Percentiles rank a stretch among this genome's conserved stretches.
Evolutionary conservation across 2,329 filamentous ascomycete species (phyloP).

Genomic region (Colletotrichum australisinense): DNA sequence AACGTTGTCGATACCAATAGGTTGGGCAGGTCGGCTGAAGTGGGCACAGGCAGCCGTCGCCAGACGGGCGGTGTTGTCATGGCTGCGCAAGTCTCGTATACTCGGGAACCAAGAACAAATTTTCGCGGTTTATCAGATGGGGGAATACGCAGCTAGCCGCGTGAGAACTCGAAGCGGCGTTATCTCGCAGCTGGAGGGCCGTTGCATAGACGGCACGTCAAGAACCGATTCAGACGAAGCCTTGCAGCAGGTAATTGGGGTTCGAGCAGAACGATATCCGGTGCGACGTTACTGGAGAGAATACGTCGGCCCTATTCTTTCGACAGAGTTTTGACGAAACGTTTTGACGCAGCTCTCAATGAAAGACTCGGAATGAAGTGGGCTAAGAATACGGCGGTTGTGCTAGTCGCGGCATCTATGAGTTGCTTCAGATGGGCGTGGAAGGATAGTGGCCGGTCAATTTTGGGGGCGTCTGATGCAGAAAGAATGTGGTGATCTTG

Average conservation of each 20-base stretch:
- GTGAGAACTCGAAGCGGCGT: background rate
- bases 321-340: background rate
- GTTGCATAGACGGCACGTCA: background rate
- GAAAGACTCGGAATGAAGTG: background rate
- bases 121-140: background rate
- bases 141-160: background rate
- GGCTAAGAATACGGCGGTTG: background rate
- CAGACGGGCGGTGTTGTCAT: slow-evolving; percentile 54
- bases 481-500: background rate
- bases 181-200: background rate
- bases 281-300: background rate
- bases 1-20: slow-evolving; percentile 73
- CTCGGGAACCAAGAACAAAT: background rate
- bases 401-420: background rate
- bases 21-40: slow-evolving; percentile 60
- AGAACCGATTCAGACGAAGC: background rate
- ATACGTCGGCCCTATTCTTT: background rate
- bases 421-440: background rate
- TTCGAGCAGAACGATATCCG: background rate
- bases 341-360: background rate
- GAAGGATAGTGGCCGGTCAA: no score
- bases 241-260: background rate
- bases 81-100: background rate
- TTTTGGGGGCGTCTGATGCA: background rate
- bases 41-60: slow-evolving; percentile 57